Evolutionary conservation across 2,329 filamentous ascomycete species (phyloP).

Genomic region (Thelonectria olida): DNA sequence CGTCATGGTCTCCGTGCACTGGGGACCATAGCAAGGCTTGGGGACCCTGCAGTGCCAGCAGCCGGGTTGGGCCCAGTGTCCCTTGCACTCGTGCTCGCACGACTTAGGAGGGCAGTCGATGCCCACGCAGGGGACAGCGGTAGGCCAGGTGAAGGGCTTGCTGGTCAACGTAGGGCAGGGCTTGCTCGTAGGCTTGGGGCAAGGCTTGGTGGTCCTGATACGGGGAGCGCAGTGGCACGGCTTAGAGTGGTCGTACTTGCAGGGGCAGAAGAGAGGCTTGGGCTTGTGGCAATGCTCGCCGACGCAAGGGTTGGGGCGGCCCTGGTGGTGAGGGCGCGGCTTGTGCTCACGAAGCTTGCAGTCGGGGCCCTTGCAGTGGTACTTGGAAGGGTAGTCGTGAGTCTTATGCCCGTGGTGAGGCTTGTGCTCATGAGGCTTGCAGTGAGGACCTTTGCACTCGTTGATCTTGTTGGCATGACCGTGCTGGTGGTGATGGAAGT

Average conservation of each 20-base stretch:
- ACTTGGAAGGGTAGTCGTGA: conserved; percentile 8
- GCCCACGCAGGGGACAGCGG: conserved; percentile 24
- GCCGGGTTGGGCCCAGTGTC: conserved; percentile 41
- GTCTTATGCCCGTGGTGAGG: background rate
- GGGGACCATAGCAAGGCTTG: conserved; percentile 26
- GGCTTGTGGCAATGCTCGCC: conserved; percentile 9
- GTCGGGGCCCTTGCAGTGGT: background rate
- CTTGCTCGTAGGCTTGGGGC: background rate
- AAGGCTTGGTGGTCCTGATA: background rate
- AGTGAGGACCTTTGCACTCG: background rate
- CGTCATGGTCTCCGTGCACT: conserved; percentile 25
- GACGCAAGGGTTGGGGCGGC: conserved; percentile 17
- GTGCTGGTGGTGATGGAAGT: too few species aligned
- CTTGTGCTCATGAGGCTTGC: too few species aligned
- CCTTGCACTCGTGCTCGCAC: conserved; percentile 37
- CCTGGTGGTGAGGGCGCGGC: background rate
- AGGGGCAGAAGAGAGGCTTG: conserved; percentile 25
- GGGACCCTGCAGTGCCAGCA: conserved; percentile 43
- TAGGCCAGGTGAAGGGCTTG: background rate
- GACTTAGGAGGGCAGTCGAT: conserved; percentile 36
- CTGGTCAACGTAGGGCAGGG: background rate
- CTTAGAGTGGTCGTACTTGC: conserved; percentile 14
- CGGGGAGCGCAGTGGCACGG: conserved; percentile 1
- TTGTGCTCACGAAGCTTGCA: too few species aligned
- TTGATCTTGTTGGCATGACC: too few species aligned